phyloP scores from a whole-genome alignment of 176 grass and related monocot species.

The Zoysia pacifica region DNA sequence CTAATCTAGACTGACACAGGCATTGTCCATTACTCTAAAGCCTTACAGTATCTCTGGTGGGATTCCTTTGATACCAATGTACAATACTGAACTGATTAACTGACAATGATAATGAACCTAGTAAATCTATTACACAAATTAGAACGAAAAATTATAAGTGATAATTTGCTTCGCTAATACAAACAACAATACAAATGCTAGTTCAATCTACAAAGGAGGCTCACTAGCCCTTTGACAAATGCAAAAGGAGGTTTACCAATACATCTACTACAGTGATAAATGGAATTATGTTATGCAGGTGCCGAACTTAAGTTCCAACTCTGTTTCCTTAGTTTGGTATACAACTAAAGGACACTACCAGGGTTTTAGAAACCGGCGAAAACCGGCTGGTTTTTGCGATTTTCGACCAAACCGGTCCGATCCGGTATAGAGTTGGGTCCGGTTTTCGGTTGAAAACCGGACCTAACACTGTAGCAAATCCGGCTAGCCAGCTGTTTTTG shows the following conservation, averaged over 20 bases:
- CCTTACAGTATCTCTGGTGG: not conserved
- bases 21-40: not conserved
- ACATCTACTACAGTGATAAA: not conserved
- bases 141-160: too few species aligned
- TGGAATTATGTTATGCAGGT: not conserved
- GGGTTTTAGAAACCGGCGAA: too few species aligned
- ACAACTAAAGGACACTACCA: not conserved
- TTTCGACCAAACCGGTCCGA: too few species aligned
- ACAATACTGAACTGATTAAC: constrained; percentile 4
- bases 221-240: not conserved
- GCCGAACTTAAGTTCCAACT: not conserved
- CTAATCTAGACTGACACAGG: too few species aligned
- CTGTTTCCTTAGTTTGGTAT: constrained; percentile 2
- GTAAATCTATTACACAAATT: too few species aligned
- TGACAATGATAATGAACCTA: not conserved
- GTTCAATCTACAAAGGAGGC: constrained; percentile 6
- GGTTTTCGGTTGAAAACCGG: too few species aligned
- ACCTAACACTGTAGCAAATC: too few species aligned
- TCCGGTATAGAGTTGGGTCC: too few species aligned
- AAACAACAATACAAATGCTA: not conserved
- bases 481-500: too few species aligned
- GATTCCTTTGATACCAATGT: not conserved
- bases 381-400: too few species aligned
- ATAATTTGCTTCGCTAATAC: too few species aligned
- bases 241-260: not conserved